Evolutionary conservation across 2,329 filamentous ascomycete genomes (phyloP).

Genomic region (Hymenoscyphus albidus): DNA sequence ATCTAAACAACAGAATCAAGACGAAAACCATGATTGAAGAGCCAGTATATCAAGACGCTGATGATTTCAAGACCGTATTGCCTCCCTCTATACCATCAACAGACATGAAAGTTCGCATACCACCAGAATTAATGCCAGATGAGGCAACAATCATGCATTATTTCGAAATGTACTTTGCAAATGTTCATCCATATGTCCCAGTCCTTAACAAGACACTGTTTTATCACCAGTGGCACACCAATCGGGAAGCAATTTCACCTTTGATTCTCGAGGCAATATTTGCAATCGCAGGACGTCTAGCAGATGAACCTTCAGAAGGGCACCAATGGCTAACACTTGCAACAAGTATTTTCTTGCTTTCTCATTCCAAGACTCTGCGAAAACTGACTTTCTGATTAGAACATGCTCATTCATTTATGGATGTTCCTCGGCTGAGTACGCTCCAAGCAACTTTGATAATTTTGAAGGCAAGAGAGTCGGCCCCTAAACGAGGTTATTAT

Average conservation of each 20-base stretch:
- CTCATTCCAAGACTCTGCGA: constrained; percentile 8
- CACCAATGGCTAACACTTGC: constrained; percentile 92
- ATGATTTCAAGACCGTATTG: constrained; percentile 68
- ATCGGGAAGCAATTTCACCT: constrained; percentile 81
- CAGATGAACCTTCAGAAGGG: constrained; percentile 78
- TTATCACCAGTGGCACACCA: constrained; percentile 84
- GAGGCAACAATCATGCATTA: constrained; percentile 79
- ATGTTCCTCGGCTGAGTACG: constrained; percentile 83
- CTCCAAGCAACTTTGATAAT: constrained; percentile 85
- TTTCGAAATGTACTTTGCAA: constrained; percentile 84
- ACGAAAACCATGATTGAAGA: constrained; percentile 50
- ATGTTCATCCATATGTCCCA: constrained; percentile 90
- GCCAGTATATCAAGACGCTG: constrained; percentile 64
- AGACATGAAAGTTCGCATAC: constrained; percentile 79
- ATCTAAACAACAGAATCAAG: constrained; percentile 63
- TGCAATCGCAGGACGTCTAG: constrained; percentile 78
- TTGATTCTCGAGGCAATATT: constrained; percentile 87
- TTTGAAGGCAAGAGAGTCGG: constrained; percentile 86
- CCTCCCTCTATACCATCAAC: constrained; percentile 65
- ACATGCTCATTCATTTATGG: constrained; percentile 91
- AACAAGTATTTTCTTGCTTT: constrained; percentile 54
- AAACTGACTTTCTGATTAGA: constrained; percentile 47
- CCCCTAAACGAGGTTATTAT: constrained; percentile 90
- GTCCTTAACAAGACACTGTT: constrained; percentile 79
- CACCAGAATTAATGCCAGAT: constrained; percentile 86